phyloP scores from a whole-genome alignment of 1,139 yeast genomes.

The Blastobotrys raffinosifermentans region DNA sequence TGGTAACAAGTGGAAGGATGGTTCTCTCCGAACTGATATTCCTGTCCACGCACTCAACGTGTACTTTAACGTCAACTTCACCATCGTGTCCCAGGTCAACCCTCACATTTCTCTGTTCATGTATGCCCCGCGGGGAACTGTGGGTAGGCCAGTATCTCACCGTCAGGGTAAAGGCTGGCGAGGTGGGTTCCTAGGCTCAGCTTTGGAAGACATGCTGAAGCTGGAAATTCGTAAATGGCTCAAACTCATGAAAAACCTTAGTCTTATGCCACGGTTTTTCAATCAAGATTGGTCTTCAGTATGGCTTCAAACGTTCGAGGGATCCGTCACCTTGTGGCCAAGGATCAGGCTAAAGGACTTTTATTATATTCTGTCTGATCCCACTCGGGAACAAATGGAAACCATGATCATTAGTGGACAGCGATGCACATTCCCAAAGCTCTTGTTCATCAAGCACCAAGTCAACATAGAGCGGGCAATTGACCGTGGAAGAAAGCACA shows the following conservation, averaged over 20 bases:
- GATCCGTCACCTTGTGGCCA: conserved; percentile 75
- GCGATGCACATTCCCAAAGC: conserved; percentile 58
- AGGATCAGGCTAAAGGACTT: conserved; percentile 54
- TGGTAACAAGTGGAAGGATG: conserved; percentile 74
- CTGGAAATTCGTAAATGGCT: conserved; percentile 74
- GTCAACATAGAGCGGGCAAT: conserved; percentile 59
- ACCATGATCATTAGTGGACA: conserved; percentile 61
- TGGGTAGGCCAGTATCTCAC: conserved; percentile 71
- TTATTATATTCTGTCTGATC: conserved; percentile 62
- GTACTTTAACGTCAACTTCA: conserved; percentile 71
- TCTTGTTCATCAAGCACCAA: conserved; percentile 60
- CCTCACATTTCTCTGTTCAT: conserved; percentile 75
- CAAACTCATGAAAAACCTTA: conserved; percentile 57
- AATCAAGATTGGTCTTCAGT: conserved; percentile 80
- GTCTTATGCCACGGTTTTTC: conserved; percentile 59
- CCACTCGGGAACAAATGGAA: conserved; percentile 50
- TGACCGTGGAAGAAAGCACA: conserved; percentile 31
- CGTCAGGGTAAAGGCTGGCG: conserved; percentile 53
- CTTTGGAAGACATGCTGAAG: conserved; percentile 62
- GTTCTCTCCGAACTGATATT: conserved; percentile 64
- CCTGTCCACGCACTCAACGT: conserved; percentile 65
- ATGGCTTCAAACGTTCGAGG: conserved; percentile 69
- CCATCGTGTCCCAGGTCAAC: conserved; percentile 75
- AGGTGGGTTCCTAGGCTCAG: conserved; percentile 74
- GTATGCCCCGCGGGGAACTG: conserved; percentile 75